Conservation (phyloP, 441 rosid genomes). For the Gossypium aridum region DNA sequence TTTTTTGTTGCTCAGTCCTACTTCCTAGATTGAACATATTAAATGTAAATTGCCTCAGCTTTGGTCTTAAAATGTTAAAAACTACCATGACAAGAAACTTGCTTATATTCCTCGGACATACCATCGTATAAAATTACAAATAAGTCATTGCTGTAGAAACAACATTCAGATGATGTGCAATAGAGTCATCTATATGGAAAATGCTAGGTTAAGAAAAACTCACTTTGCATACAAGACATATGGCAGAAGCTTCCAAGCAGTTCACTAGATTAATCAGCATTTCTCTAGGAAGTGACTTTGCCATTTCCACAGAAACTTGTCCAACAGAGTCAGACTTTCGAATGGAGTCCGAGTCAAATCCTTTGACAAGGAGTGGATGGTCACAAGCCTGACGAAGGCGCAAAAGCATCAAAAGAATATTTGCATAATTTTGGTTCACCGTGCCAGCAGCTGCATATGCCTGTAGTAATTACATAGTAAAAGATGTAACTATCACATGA, state of each 20-base stretch:
- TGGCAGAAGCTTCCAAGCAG: constrained; percentile 53
- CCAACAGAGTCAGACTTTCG: constrained; percentile 43
- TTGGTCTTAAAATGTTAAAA: constrained; percentile 2
- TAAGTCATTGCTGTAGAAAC: not conserved
- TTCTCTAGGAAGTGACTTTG: constrained; percentile 53
- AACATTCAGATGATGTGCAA: not conserved
- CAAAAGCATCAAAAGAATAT: constrained; percentile 93
- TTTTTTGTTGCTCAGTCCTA: too few species aligned
- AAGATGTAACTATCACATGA: not conserved
- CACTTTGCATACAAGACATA: constrained; percentile 70
- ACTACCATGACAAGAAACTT: not conserved
- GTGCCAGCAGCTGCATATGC: constrained; percentile 95
- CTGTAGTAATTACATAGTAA: constrained; percentile 31
- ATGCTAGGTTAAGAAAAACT: constrained; percentile 22
- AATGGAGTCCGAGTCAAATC: constrained; percentile 33
- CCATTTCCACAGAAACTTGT: constrained; percentile 63
- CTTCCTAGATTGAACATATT: not conserved
- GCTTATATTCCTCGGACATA: not conserved
- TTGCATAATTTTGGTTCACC: constrained; percentile 86
- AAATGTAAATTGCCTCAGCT: not conserved
- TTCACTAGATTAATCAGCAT: constrained; percentile 45
- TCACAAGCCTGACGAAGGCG: constrained; percentile 98
- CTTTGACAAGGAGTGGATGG: constrained; percentile 83
- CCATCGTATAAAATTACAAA: not conserved
- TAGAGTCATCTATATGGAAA: not conserved